Percentiles rank a stretch among this genome's conserved stretches.
Evolutionary conservation across 345 rosid species (phyloP).

Genomic region (Gossypium longicalyx): DNA sequence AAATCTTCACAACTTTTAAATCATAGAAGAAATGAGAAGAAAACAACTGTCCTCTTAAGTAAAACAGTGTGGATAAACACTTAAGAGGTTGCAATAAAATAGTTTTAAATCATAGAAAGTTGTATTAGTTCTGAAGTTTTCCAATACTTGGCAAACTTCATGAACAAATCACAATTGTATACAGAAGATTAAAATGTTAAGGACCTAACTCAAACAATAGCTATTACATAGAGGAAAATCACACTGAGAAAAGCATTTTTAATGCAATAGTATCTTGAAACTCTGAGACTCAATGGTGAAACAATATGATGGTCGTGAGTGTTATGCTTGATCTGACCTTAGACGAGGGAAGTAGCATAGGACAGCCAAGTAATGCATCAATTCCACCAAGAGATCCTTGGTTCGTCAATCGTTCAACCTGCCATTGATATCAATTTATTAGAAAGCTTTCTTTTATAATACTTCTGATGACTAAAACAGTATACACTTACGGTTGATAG

Average conservation of each 20-base stretch:
- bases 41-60: background rate
- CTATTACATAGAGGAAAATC: background rate
- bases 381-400: conserved; percentile 82
- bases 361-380: conserved; percentile 89
- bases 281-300: background rate
- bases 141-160: background rate
- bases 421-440: conserved; percentile 11
- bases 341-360: conserved; percentile 74
- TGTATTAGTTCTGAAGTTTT: background rate
- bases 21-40: background rate
- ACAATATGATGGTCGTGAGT: background rate
- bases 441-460: conserved; percentile 10
- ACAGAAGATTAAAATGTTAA: background rate
- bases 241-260: background rate
- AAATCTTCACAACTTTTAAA: background rate
- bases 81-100: background rate
- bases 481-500: conserved; percentile 65
- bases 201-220: too few species aligned
- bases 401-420: conserved; percentile 75
- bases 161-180: background rate
- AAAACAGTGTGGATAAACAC: background rate
- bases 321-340: conserved; percentile 39
- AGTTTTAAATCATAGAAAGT: background rate
- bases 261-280: background rate
- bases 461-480: conserved; percentile 19